Base-by-base conservation (phyloP, 106 monocot genomes). In the Dendrobium nobile region DNA sequence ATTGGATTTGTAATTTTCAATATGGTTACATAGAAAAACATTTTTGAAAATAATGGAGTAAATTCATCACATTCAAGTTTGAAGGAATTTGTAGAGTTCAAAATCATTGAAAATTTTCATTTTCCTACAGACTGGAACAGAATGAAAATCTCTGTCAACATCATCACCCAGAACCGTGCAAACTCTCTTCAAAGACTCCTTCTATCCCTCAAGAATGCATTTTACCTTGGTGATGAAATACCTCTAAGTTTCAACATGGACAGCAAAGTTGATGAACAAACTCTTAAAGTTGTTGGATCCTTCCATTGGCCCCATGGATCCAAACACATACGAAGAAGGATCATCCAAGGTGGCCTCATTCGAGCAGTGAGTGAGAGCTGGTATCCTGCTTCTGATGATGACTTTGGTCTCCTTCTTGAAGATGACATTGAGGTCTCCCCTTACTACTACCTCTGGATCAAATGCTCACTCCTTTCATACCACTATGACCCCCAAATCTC, bases 391-490 rank as follows among this genome's bases (percentile, higher is more conserved):
- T 84, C 85, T 15, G 89, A 99, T 68, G 91, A 99, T 41, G 95
- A 99, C 51, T 99, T 83, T 79, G 98, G 98, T 44, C 87, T 99
- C 13, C 86, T 99, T 0, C 82, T 96, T 0, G 96, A 96, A 61
- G 96, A 96, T 78, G 96, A 96, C 87, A 96, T 96, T 55, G 96
- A 96, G 84, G 96, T 96, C 22, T 96, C 96, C 27, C 96, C 96
- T 2, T 96, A 92, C 88, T 96, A 96, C 87, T 96, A 92, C 86
- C 84, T 96, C 16, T 96, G 96, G 96, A 92, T 96, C 83, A 96
- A 96, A 79, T 96, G 93, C 64, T 90, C 93, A 0, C 90, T 96
- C 72, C 61, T 96, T 28, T 87, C 93, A 8, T 96, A 93, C 85
- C 88, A 90, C 86, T 96, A 96, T 27, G 96, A 96, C 82, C 96